Conservation (phyloP, 495 filamentous ascomycete genomes). For the Durotheca rogersii region DNA sequence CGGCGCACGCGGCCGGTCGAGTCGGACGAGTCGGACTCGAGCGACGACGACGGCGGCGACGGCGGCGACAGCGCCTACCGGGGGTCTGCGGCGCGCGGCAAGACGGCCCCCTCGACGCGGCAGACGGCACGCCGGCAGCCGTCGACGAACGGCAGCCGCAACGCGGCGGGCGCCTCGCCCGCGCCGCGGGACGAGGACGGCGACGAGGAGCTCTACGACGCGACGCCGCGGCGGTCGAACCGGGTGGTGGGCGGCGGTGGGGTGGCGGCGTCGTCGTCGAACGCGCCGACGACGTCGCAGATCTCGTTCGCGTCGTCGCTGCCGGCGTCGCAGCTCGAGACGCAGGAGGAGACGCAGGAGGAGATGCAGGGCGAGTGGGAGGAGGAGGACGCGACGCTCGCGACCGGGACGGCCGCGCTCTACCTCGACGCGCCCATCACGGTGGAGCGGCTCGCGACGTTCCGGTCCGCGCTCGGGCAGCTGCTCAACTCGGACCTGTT, state of each 20-base stretch:
- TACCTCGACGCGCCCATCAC: constrained; percentile 53
- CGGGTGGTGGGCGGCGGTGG: too few species aligned
- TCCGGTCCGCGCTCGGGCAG: constrained; percentile 77
- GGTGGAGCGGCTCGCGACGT: constrained; percentile 64
- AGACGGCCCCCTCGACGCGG: constrained; percentile 31
- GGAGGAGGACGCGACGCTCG: constrained; percentile 42
- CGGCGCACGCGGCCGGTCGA: constrained; percentile 53
- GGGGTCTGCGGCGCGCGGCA: constrained; percentile 29
- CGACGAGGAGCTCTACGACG: constrained; percentile 43
- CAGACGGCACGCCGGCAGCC: constrained; percentile 27
- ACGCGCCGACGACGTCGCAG: constrained; percentile 36
- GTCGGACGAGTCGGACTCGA: constrained; percentile 34
- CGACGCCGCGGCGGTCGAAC: constrained; percentile 41
- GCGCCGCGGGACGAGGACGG: constrained; percentile 31
- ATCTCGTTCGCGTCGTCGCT: constrained; percentile 49
- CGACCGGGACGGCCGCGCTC: constrained; percentile 38
- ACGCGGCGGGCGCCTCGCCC: constrained; percentile 24
- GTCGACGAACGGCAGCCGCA: constrained; percentile 28
- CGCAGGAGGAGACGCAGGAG: constrained; percentile 34
- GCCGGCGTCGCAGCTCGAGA: constrained; percentile 46
- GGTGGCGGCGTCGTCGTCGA: constrained; percentile 32
- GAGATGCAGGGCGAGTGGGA: too few species aligned
- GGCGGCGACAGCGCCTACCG: constrained; percentile 29
- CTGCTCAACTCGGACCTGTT: constrained; percentile 79
- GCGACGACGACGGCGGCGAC: constrained; percentile 41